Percentiles rank a stretch among this genome's conserved stretches.
Conservation (phyloP, 129 eudicot species). For the Helianthus annuus region HanXRQr2.0-SUNRISE NC_035443.2:48017761-48018260, state of each 20-base stretch:
- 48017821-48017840: too few relatives aligned
- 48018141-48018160: conserved; percentile 50
- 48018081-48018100: conserved; percentile 75
- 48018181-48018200: conserved; percentile 47
- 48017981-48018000: not conserved
- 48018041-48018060: conserved; percentile 50
- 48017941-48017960: not conserved
- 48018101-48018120: conserved; percentile 47
- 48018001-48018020: not conserved
- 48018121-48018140: conserved; percentile 69
- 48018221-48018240: conserved; percentile 55
- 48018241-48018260: conserved; percentile 26
- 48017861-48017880: not conserved
- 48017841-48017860: not conserved
- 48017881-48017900: not conserved
- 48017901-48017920: not conserved
- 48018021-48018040: not conserved
- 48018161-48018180: conserved; percentile 53
- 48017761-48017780: too few relatives aligned
- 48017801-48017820: too few relatives aligned
- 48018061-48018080: conserved; percentile 68
- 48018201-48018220: conserved; percentile 45
- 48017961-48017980: not conserved
- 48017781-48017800: too few relatives aligned
- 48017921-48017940: not conserved